Base-by-base conservation (phyloP, 2,329 filamentous ascomycete genomes). In the Alternaria gaisen region DNA sequence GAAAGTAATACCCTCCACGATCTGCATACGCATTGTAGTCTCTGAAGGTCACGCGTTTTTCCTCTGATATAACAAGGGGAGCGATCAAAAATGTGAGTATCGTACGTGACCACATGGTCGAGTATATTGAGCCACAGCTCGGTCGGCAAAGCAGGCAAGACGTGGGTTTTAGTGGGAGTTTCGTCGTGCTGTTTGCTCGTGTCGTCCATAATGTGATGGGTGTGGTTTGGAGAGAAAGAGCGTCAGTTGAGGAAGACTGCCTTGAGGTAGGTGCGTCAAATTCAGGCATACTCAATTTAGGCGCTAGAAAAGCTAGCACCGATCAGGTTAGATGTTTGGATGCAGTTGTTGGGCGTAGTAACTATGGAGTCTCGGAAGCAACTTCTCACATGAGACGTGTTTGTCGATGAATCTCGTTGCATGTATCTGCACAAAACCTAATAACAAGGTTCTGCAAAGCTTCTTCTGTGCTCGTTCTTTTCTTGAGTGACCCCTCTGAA, bases 121-220 rank as follows among this genome's bases (percentile, higher is more conserved):
- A 59, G 55, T 44, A 59, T 50, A 16, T 36, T 38, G 24, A 42
- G 34, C 57, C 57, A 59, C 18, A 54, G 43, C 16, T 57, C 55
- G 6, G 46, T 32, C 16, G 55, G 55, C 5, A 57, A 28, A 41
- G 20, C 30, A 9, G 32, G 46, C 16, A 24, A 38, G 32, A 16
- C 5, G 10, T 36, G 14, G 18, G 32, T 14, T 20, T 50, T 24
- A 26, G 14, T n/a, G 6, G 10, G 32, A 26, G 22, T 20, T 12
- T 26, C 32, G 36, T n/a, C 16, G 7, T n/a, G 20, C 14, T 24
- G 32, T 38, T 5, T 3, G n/a, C 22, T 5, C 5, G 20, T 36
- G 16, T 24, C 34, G 20, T 26, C 14, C 46, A 50, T 50, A 12
- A 24, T 36, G 46, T n/a, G 12, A 26, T 36, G 12, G 20, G 20